Conservation (phyloP, 2,329 filamentous ascomycete species). For the Penicillium polonicum region DNA sequence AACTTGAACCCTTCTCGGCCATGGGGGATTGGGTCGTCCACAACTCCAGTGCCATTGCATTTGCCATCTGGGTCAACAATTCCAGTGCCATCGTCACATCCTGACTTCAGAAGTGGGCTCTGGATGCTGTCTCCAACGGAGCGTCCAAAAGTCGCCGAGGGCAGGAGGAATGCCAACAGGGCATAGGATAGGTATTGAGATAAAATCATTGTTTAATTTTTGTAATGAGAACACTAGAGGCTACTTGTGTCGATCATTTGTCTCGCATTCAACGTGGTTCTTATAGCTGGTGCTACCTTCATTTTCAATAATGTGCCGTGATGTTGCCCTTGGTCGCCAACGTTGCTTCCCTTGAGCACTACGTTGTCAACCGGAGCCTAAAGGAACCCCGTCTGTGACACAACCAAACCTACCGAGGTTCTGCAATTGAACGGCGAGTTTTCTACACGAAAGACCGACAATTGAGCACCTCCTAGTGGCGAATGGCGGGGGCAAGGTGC, state of each 20-base stretch:
- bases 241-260: not conserved
- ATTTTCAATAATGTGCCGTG: not conserved
- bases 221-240: not conserved
- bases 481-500: not conserved
- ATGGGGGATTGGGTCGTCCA: slow-evolving; percentile 19
- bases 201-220: slow-evolving; percentile 3
- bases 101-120: not conserved
- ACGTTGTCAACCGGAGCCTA: not conserved
- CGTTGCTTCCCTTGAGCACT: slow-evolving; percentile 1
- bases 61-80: slow-evolving; percentile 27
- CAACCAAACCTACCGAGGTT: not conserved
- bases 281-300: not conserved
- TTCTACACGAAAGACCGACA: not conserved
- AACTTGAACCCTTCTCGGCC: slow-evolving; percentile 33
- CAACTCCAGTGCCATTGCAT: slow-evolving; percentile 31
- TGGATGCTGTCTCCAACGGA: not conserved
- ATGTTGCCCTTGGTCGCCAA: not conserved
- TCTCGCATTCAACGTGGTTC: not conserved
- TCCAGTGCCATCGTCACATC: slow-evolving; percentile 25
- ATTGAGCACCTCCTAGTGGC: slow-evolving; percentile 6
- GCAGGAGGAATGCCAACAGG: slow-evolving; percentile 5
- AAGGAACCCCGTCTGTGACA: not conserved
- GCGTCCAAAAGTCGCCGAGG: slow-evolving; percentile 1
- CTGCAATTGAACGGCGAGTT: not conserved
- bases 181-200: not conserved